These are phyloP conservation scores for Roridomyces roridus DNA, from an alignment of 768 basidiomycete genomes.

Conservation along the genomic window DNA sequence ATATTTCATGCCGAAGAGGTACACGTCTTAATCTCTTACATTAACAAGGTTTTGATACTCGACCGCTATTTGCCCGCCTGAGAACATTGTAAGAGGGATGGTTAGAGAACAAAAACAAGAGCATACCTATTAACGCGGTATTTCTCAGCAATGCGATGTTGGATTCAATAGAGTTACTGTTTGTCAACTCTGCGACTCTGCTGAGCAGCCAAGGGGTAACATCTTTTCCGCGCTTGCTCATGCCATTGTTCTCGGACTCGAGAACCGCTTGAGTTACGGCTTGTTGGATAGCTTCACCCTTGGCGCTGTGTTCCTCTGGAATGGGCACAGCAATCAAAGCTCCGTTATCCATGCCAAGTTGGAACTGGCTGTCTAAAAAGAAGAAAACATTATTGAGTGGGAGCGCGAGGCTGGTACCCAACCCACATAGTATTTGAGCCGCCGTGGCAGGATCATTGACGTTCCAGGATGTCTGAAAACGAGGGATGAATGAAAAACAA, in stretches of 20 bases:
- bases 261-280: slow-evolving; percentile 84
- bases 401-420: neutral
- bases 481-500: neutral
- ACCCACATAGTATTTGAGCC: slow-evolving; percentile 77
- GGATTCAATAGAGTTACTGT: slow-evolving; percentile 71
- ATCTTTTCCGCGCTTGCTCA: slow-evolving; percentile 84
- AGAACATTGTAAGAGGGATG: neutral
- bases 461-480: slow-evolving; percentile 86
- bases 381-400: neutral
- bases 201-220: slow-evolving; percentile 94
- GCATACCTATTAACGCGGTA: slow-evolving; percentile 82
- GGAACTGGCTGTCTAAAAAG: slow-evolving; percentile 65
- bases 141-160: slow-evolving; percentile 93
- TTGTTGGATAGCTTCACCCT: slow-evolving; percentile 73
- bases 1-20: slow-evolving; percentile 6
- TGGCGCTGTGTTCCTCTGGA: slow-evolving; percentile 71
- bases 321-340: slow-evolving; percentile 90
- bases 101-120: slow-evolving; percentile 2
- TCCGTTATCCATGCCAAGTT: slow-evolving; percentile 78
- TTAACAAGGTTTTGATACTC: slow-evolving; percentile 66
- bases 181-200: slow-evolving; percentile 81
- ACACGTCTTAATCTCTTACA: slow-evolving; percentile 35
- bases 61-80: slow-evolving; percentile 81
- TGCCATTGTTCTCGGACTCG: slow-evolving; percentile 83
- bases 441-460: slow-evolving; percentile 66